Base-by-base conservation (phyloP, 2,329 filamentous ascomycete species). In the Shiraia sp. region DNA sequence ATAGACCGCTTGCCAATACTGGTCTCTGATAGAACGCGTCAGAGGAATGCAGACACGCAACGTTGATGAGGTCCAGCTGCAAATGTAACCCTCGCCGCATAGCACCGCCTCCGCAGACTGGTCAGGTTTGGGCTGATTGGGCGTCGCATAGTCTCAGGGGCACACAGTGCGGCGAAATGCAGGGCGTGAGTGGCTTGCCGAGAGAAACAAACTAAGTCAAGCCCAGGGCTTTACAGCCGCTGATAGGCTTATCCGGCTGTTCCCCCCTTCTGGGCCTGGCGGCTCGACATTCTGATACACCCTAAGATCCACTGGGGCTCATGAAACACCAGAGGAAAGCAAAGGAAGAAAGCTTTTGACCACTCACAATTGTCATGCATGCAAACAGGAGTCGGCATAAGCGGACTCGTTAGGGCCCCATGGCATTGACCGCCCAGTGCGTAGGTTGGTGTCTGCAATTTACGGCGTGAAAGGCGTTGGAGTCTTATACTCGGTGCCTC, bases 241-340 rank as follows among this genome's bases (percentile, higher is more conserved):
- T 55, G 41, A 65, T 63, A 55, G 61, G 61, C 36, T 27, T 30
- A 32, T 32, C 15, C 45, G 39, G 25, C 35, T 22, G 34, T 32
- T 35, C 33, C 46, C 40, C 27, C 33, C 37, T 31, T 42, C 41
- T 36, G 37, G 50, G 50, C 50, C 36, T 36, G 39, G 57, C 48
- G 55, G 50, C 51, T 55, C 42, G 46, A 47, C 42, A 28, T 41
- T 55, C 63, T 67, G 61, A 66, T 54, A 60, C 64, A 33, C 42
- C 50, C 64, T 63, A 65, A 59, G 50, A 51, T 53, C 63, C 61
- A 66, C 63, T 34, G 22, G 45, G 46, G 59, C 57, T 61, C 53
- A 56, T 58, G 57, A 61, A 66, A 66, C 62, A 59, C 49, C 52
- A 55, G 36, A 52, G 39, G 50, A 51, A 45, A 38, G 38, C 45